Base-by-base conservation (phyloP, 2,329 filamentous ascomycete species). In the Chlorencoelia australis region DNA sequence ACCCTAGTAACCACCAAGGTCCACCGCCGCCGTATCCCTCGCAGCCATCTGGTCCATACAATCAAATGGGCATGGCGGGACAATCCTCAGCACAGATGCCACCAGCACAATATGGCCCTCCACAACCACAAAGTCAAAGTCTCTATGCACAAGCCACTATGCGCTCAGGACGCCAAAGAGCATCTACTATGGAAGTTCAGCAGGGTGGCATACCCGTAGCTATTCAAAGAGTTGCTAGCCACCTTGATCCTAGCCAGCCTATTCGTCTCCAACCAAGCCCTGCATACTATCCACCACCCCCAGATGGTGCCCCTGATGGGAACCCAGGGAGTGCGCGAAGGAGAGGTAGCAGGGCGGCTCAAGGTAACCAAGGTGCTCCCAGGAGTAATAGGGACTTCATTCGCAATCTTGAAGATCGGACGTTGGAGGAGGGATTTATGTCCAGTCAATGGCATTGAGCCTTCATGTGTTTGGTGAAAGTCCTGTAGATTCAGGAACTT, bases 121-220 rank as follows among this genome's bases (percentile, higher is more conserved):
- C 47, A 29, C 61, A 67, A 35, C 70, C 75, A 46, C 64, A 65
- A 28, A 65, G 64, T 46, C 85, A 86, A 45, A 81, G 73, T 49
- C 65, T 82, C 25, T 83, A 82, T 50, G 71, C 75, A 30, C 84
- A 89, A 62, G 78, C 82, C 41, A 82, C 78, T 35, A 75, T 85
- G 49, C 74, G 86, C 47, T 79, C 79, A 30, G 81, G 81, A 29
- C 76, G 91, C 36, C 89, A 94, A 61, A 78, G 91, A 43, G 88
- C 91, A 26, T 91, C 88, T 29, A 98, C 91, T 3, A 93, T 96
- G 82, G 91, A 96, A 54, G 85, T 91, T 56, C 85, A 93, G 53
- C 82, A 88, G 54, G 88, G 82, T 45, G 89, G 89, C 2, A 94
- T 98, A 41, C 91, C 91, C 4, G 80, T 84, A 10, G 80, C 88